Base-by-base conservation (phyloP, 2,329 filamentous ascomycete genomes). In the Aspergillus persii region DNA sequence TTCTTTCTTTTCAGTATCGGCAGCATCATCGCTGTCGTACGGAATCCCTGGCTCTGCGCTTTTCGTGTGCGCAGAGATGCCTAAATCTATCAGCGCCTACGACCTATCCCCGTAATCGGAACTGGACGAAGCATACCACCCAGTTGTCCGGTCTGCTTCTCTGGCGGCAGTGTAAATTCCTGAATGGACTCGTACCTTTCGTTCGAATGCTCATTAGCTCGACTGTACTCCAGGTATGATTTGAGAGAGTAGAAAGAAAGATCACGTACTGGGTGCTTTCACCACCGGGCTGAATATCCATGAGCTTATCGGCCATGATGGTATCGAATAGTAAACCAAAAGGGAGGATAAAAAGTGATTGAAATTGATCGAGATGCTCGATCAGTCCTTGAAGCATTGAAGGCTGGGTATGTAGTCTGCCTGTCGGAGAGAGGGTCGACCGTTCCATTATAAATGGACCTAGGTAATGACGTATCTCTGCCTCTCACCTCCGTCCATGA, bases 271-370 rank as follows among this genome's bases (percentile, higher is more conserved):
- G 85, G 4, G 81, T 83, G 59, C 79, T 79, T 71, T 88, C 84
- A 64, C 86, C 86, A 68, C 86, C 86, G 18, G 79, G 77, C 58
- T 81, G 81, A 31, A 83, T 86, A 65, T 85, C 80, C 80, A 88
- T 83, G 47, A 87, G 75, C 63, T 81, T 80, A 61, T 71, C 66
- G 8, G 82, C 80, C 83, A 85, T 85, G 8, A 23, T 64, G 41
- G n/a, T 48, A 23, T 18, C 12, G 30, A 18, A 52, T 52, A 30
- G 4, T 26, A n/a, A 41, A 11, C 50, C 30, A 23, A 15, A 15
- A 15, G 26, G 12, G 15, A 39, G 15, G 9, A 4, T 39, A 15
- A 39, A 39, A 5, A 12, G 11, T 15, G 12, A n/a, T 15, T 4
- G 12, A 39, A 39, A 39, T 39, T 7, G 12, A n/a, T 4, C 12